phyloP scores from a whole-genome alignment of 805 yeast species.

The Lipomyces spencermartinsiae region DNA sequence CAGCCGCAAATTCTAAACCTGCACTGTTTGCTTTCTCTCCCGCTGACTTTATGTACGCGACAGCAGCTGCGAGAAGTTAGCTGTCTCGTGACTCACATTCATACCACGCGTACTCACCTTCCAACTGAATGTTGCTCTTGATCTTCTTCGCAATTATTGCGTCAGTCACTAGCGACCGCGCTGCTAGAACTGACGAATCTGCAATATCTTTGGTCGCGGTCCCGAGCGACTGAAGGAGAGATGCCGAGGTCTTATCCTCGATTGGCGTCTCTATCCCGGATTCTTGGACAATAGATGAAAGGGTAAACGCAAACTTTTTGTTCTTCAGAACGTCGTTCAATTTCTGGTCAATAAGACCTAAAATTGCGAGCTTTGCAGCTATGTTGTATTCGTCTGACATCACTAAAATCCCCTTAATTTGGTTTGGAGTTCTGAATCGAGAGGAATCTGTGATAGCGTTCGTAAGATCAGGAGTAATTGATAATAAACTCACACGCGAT shows the following conservation, averaged over 20 bases:
- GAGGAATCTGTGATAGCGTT: not conserved
- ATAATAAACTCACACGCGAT: too few species aligned
- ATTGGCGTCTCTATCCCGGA: conserved; percentile 47
- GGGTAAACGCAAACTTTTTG: conserved; percentile 77
- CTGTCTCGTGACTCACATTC: not conserved
- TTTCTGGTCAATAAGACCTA: conserved; percentile 50
- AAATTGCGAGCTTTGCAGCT: conserved; percentile 25
- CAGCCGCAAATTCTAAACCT: conserved; percentile 62
- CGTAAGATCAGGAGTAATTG: too few species aligned
- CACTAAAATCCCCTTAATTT: not conserved
- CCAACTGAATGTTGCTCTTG: conserved; percentile 72
- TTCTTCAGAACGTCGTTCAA: conserved; percentile 83
- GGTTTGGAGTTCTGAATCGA: not conserved
- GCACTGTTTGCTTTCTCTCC: conserved; percentile 54
- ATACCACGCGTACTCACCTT: conserved; percentile 47
- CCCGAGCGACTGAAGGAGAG: conserved; percentile 72
- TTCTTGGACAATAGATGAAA: conserved; percentile 63
- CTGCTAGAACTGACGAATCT: conserved; percentile 49
- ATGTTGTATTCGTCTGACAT: conserved; percentile 9
- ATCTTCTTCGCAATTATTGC: conserved; percentile 71
- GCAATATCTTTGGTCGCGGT: conserved; percentile 39
- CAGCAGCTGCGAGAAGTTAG: conserved; percentile 27
- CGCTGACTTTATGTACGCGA: conserved; percentile 67
- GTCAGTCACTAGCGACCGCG: conserved; percentile 59
- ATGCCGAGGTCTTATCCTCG: conserved; percentile 62